These are phyloP conservation scores for Ascochyta koolunga DNA, from an alignment of 2,329 filamentous ascomycete species.

Conservation along the genomic window DNA sequence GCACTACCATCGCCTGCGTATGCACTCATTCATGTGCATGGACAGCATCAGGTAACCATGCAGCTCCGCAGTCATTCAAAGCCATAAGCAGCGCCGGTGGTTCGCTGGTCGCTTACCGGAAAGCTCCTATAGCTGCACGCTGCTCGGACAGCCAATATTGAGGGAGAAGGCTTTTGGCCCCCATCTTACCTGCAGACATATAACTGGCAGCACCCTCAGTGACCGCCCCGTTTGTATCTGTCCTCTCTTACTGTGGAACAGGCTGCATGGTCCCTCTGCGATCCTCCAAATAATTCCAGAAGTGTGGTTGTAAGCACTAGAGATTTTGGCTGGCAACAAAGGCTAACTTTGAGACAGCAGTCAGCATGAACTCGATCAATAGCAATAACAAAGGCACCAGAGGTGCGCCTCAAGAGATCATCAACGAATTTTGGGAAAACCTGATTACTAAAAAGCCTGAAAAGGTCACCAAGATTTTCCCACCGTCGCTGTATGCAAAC, in stretches of 20 bases:
- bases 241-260: not conserved
- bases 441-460: conserved; percentile 72
- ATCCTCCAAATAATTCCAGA: no score
- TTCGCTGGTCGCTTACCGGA: not conserved
- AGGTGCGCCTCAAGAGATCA: conserved; percentile 62
- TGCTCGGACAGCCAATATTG: not conserved
- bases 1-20: not conserved
- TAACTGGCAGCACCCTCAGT: not conserved
- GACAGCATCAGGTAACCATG: not conserved
- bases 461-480: conserved; percentile 73
- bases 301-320: not conserved
- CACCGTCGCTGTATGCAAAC: conserved; percentile 67
- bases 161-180: not conserved
- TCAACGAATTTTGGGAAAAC: conserved; percentile 75
- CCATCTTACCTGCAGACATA: not conserved
- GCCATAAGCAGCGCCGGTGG: not conserved
- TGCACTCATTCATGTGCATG: not conserved
- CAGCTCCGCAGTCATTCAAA: not conserved
- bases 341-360: not conserved
- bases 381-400: conserved; percentile 17
- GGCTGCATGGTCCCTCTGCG: no score
- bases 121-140: conserved; percentile 3
- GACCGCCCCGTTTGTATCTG: not conserved
- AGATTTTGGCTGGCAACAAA: not conserved
- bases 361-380: conserved; percentile 25